Base-by-base conservation (phyloP, 768 basidiomycete genomes). In the Crepidotus variabilis region DNA sequence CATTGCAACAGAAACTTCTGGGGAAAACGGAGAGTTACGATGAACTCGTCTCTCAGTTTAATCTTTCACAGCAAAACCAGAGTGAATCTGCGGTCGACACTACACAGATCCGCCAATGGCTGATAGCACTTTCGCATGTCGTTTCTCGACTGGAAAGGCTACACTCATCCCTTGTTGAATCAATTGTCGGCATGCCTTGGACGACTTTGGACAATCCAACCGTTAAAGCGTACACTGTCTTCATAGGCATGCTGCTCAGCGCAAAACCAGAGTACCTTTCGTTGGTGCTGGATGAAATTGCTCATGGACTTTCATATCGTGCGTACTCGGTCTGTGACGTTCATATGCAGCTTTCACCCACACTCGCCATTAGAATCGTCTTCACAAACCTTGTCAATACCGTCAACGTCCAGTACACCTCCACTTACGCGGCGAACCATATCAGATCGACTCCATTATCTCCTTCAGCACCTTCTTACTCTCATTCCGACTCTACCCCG, bases 401-500 rank as follows among this genome's bases (percentile, higher is more conserved):
- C 86, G 1, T 87, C 90, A 68, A 74, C 81, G 16, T 90, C 90
- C 0, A 24, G 43, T 21, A 76, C 80, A 2, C 75, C 70, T 16
- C 89, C 92, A 0, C 72, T 98, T 53, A 94, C 94, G 0, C 85
- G 93, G 39, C 81, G 92, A 48, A 71, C 86, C 8, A 84, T 95
- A 57, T 97, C 96, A 68, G 87, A 92, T 51, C 85, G 96, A 22
- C 73, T 93, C 23, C 97, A 98, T 64, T 77, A 81, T 60, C 86
- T 98, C 47, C 80, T 98, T n/a, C 80, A 80, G 10, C 89, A 94
- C 65, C 77, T 98, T n/a, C 75, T 98, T 23, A 82, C 87, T 2
- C 84, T 98, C 49, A 87, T 99, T 24, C 97, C 97, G 21, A 98
- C 96, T 0, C 77, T 98, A 0, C 87, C 94, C 0, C 87, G 90